phyloP scores from a whole-genome alignment of 164 flowering plant species.

The Magnolia sinica region DNA sequence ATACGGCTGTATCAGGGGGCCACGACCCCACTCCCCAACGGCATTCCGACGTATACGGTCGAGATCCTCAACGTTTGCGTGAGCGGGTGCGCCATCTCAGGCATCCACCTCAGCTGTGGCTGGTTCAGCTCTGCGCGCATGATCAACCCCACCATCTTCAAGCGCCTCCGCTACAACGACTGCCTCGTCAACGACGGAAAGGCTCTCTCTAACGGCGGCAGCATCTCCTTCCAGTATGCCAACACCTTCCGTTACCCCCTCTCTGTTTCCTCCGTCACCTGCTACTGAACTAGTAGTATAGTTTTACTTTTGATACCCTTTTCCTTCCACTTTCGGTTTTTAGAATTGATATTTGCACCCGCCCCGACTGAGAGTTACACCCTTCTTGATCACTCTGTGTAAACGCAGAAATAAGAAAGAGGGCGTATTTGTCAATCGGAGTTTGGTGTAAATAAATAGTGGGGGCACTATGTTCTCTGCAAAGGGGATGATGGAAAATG shows the following conservation, averaged over 20 bases:
- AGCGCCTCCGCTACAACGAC: constrained; percentile 59
- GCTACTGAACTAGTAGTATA: constrained; percentile 14
- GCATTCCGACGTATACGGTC: constrained; percentile 79
- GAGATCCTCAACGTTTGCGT: constrained; percentile 60
- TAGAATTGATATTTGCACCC: not conserved
- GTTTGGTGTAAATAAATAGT: no score
- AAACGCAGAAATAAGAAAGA: not conserved
- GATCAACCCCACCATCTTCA: constrained; percentile 62
- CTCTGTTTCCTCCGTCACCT: constrained; percentile 48
- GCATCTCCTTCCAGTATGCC: constrained; percentile 65
- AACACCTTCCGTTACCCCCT: constrained; percentile 63
- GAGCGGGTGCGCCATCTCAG: constrained; percentile 57
- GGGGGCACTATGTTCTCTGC: not conserved
- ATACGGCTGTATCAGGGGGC: constrained; percentile 56
- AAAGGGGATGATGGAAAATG: not conserved
- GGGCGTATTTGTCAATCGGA: not conserved
- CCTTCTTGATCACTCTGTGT: not conserved
- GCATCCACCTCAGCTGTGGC: constrained; percentile 70
- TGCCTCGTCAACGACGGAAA: constrained; percentile 75
- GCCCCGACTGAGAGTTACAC: not conserved
- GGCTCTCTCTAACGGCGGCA: constrained; percentile 39
- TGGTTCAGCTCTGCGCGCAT: constrained; percentile 81
- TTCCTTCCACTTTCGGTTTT: not conserved
- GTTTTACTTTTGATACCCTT: no score
- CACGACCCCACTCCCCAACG: constrained; percentile 52